Percentiles rank a stretch among this genome's conserved stretches.
These are phyloP conservation scores for Parastagonospora nodorum DNA, from an alignment of 2,329 filamentous ascomycete genomes.

Conservation along the genomic window DNA sequence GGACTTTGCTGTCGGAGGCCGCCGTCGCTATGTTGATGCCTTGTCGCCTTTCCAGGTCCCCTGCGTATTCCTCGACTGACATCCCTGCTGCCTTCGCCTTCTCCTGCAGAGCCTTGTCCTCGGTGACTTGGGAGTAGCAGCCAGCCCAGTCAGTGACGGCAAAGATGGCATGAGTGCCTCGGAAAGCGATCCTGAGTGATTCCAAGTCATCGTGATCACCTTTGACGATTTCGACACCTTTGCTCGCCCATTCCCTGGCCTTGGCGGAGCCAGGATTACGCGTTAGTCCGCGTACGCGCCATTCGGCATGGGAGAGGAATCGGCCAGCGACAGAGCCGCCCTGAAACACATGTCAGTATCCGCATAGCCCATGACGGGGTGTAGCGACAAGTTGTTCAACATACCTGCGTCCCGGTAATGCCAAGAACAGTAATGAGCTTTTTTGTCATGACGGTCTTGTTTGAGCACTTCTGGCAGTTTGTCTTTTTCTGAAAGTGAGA, in stretches of 20 bases:
- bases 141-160: constrained; percentile 40
- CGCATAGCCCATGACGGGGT: not conserved
- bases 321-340: constrained; percentile 25
- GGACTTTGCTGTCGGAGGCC: constrained; percentile 25
- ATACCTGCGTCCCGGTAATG: constrained; percentile 24
- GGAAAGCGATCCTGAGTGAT: constrained; percentile 17
- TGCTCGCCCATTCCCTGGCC: constrained; percentile 32
- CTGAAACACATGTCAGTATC: constrained; percentile 10
- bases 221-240: constrained; percentile 24
- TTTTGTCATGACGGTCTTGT: not conserved
- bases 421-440: constrained; percentile 25
- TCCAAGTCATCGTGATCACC: constrained; percentile 18
- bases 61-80: constrained; percentile 39
- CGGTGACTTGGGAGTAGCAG: constrained; percentile 39
- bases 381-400: not conserved
- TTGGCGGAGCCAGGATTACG: constrained; percentile 49
- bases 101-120: constrained; percentile 14
- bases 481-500: not conserved
- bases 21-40: constrained; percentile 51
- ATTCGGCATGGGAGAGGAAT: constrained; percentile 27
- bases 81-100: constrained; percentile 21
- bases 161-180: constrained; percentile 37
- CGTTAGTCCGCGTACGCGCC: constrained; percentile 46
- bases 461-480: not conserved
- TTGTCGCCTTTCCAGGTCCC: constrained; percentile 39